A percentile compares a stretch with the other conserved stretches of the same genome.
phyloP scores from a whole-genome alignment of 257 asterid species.

The Solanum habrochaites region DNA sequence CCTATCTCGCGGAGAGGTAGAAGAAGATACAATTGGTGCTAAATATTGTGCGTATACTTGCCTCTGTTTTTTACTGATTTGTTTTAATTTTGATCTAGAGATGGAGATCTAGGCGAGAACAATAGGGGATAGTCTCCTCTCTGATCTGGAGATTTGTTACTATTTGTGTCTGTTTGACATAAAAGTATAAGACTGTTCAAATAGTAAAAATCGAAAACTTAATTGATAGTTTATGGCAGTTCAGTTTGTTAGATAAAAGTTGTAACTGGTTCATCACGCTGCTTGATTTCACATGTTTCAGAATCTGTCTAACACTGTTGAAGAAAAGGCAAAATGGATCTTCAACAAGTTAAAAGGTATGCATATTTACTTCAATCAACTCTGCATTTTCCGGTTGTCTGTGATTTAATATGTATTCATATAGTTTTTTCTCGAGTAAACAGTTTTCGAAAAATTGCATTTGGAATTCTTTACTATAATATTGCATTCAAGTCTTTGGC shows the following conservation, averaged over 20 bases:
- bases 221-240: neutral
- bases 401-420: neutral
- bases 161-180: neutral
- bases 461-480: neutral
- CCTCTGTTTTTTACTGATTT: neutral
- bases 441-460: too few species aligned
- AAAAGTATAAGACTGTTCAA: neutral
- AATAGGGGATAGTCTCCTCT: neutral
- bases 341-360: slow-evolving; percentile 97
- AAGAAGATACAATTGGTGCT: neutral
- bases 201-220: neutral
- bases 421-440: neutral
- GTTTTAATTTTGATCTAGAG: neutral
- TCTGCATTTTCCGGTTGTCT: neutral
- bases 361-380: neutral
- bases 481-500: neutral
- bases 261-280: neutral
- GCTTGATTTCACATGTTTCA: slow-evolving; percentile 17
- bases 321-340: slow-evolving; percentile 94
- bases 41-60: neutral
- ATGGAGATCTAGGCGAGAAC: neutral
- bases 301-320: slow-evolving; percentile 75
- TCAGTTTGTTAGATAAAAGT: neutral
- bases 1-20: too few species aligned
- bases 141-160: neutral